Conservation (phyloP, 371 early-diverging fungal species). For the Zychaea mexicana region DNA sequence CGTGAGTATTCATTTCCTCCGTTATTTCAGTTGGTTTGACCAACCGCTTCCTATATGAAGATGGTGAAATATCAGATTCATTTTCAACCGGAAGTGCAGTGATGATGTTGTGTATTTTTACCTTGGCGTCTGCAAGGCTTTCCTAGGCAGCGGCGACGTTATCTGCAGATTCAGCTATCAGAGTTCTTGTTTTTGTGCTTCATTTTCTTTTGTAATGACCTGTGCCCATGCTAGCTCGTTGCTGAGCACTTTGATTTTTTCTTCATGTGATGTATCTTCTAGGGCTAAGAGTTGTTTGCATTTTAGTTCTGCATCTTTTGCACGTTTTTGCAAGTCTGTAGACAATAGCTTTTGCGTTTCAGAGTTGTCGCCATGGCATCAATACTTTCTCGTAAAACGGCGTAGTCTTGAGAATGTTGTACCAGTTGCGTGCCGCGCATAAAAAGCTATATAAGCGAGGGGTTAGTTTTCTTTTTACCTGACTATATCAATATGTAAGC, state of each 20-base stretch:
- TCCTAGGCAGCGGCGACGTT: neutral
- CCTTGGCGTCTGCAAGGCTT: neutral
- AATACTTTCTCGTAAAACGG: constrained; percentile 66
- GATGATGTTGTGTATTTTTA: no score
- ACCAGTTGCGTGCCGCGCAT: constrained; percentile 85
- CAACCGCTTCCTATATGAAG: no score
- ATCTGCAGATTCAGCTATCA: no score
- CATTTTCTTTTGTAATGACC: constrained; percentile 50
- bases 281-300: constrained; percentile 60
- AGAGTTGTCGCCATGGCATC: constrained; percentile 60
- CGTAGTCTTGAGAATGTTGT: constrained; percentile 77
- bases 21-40: no score
- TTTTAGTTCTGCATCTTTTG: constrained; percentile 66
- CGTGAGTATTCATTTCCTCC: no score
- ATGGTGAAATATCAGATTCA: no score
- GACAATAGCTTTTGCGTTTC: constrained; percentile 49
- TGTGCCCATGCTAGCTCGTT: constrained; percentile 81
- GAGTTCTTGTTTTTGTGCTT: no score
- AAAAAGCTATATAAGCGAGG: constrained; percentile 59
- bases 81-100: no score
- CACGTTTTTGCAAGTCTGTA: constrained; percentile 64
- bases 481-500: no score
- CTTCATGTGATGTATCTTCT: no score
- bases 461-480: neutral
- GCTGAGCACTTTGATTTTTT: constrained; percentile 58